Base-by-base conservation (phyloP, 176 grass and related monocot genomes). In the Rhynchospora pubera region DNA sequence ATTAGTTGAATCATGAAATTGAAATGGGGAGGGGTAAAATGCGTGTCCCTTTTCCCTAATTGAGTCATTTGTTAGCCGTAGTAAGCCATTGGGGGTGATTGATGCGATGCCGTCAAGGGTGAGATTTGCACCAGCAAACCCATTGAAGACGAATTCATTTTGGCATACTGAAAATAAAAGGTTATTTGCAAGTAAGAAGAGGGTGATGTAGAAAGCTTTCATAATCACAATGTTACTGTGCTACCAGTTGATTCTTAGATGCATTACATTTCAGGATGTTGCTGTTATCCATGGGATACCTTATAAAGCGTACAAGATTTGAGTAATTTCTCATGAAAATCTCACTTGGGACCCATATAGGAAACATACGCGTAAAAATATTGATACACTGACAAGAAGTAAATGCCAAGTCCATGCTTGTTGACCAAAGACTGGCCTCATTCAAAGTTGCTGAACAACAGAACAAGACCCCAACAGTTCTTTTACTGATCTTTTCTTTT, bases 91-190 rank as follows among this genome's bases (percentile, higher is more conserved):
- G 39, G 81, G 22, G 1, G 64, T 65, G 48, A 88, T 56, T 5
- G 55, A 23, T 11, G 82, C 82, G 2, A 62, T 34, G n/a, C 77
- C 82, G 7, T 88, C 77, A 52, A 88, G 21, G 62, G 74, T 81
- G 16, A 85, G 82, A 43, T 88, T 85, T 43, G 14, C 43, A 3
- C 65, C 77, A 3, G 32, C 9, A 74, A 88, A 88, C 42, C 87
- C 66, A 56, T 82, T 88, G 87, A 82, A 85, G 44, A 22, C 19
- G 74, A 88, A 82, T 14, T 66, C n/a, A 9, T 16, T 22, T 60
- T 23, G 58, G 19, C 58, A 21, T 22, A 9, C 45, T 68, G 65
- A 44, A 68, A 68, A 23, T 68, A 18, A 44, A 44, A 68, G 34
- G 34, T 43, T 68, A 43, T n/a, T 68, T 68, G 65, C 42, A 44